Conservation (phyloP, 2,329 filamentous ascomycete species). For the Colletotrichum sp. region DNA sequence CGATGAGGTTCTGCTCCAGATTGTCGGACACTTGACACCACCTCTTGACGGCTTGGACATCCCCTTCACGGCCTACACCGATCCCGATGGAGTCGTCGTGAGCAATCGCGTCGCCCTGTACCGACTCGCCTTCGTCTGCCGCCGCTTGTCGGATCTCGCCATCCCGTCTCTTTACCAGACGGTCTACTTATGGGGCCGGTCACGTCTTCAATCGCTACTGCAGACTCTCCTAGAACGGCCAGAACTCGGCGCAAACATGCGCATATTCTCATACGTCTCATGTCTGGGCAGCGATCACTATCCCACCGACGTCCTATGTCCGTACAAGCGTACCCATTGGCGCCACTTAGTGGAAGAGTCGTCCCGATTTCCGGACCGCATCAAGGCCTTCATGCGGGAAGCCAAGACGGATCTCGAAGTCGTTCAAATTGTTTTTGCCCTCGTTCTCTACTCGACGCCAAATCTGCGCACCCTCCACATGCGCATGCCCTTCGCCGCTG, state of each 20-base stretch:
- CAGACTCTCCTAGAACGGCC: slow-evolving; percentile 18
- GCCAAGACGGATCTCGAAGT: slow-evolving; percentile 12
- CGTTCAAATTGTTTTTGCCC: slow-evolving; percentile 16
- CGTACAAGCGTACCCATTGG: slow-evolving; percentile 20
- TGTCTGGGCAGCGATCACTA: slow-evolving; percentile 18
- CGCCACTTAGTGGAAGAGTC: slow-evolving; percentile 12
- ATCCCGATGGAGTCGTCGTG: slow-evolving; percentile 18
- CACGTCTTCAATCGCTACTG: slow-evolving; percentile 14
- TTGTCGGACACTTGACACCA: slow-evolving; percentile 17
- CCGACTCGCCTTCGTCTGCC: slow-evolving; percentile 16
- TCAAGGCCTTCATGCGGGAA: slow-evolving; percentile 9
- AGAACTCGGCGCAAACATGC: slow-evolving; percentile 16
- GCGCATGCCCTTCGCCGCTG: slow-evolving; percentile 19
- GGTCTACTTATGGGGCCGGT: slow-evolving; percentile 17
- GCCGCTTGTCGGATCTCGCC: slow-evolving; percentile 9
- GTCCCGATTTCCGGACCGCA: slow-evolving; percentile 1
- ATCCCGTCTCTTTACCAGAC: slow-evolving; percentile 15
- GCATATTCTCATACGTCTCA: slow-evolving; percentile 17
- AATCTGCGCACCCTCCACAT: slow-evolving; percentile 13
- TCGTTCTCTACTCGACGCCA: slow-evolving; percentile 18
- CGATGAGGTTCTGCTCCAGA: slow-evolving; percentile 17
- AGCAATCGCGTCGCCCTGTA: slow-evolving; percentile 13
- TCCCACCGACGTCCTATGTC: slow-evolving; percentile 11
- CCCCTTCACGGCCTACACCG: slow-evolving; percentile 15
- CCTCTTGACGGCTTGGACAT: slow-evolving; percentile 19